These are phyloP conservation scores for Claviceps pusilla DNA, from an alignment of 2,329 filamentous ascomycete species.

Conservation along the genomic window DNA sequence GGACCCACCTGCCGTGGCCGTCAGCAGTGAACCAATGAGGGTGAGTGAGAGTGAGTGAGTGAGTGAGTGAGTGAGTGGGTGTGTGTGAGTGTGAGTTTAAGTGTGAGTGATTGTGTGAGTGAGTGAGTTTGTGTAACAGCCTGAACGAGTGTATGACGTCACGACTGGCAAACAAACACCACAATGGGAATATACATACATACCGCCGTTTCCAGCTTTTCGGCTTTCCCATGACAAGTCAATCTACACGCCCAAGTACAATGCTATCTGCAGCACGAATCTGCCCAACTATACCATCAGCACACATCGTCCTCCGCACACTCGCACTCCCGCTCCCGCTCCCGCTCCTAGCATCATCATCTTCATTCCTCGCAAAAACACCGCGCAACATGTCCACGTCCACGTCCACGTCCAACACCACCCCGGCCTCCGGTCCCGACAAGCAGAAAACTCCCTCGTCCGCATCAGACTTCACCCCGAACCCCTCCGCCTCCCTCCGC, in stretches of 20 bases:
- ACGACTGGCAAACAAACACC: neutral
- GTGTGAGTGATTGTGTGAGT: neutral
- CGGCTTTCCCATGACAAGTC: neutral
- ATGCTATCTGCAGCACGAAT: neutral
- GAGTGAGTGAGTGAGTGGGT: neutral
- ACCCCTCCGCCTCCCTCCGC: conserved; percentile 3
- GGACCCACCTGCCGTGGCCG: neutral
- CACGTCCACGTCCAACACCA: no score
- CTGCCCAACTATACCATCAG: neutral
- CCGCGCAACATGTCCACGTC: neutral
- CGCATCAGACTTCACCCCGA: conserved; percentile 1
- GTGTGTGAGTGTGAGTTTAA: no score
- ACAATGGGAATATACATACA: neutral
- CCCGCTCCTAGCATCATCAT: neutral
- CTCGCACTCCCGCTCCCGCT: neutral
- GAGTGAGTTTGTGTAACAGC: neutral
- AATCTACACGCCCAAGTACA: neutral
- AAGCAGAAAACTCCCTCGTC: neutral
- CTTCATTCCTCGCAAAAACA: neutral
- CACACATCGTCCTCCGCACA: neutral
- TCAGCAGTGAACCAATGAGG: no score
- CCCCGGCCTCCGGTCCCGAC: neutral
- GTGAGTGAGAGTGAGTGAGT: no score
- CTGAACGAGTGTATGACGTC: neutral
- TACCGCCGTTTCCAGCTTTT: neutral